Evolutionary conservation across 1,284 basidiomycete genomes (phyloP).

Genomic region (Mycena sp.): DNA sequence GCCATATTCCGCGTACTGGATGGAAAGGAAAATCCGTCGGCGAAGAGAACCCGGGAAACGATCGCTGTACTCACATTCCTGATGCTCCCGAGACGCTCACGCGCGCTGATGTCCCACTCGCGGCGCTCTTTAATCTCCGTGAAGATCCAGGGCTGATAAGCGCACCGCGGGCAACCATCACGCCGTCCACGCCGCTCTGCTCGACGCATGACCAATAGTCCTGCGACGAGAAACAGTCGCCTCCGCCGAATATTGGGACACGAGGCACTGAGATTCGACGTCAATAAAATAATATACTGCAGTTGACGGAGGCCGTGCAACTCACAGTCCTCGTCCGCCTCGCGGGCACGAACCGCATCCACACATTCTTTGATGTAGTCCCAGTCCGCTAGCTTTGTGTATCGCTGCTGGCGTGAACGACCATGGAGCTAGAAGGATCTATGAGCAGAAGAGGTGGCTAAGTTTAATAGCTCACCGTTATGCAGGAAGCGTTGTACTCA

Average conservation of each 20-base stretch:
- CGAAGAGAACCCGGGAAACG: neutral
- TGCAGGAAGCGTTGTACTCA: constrained; percentile 83
- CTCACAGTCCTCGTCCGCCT: constrained; percentile 80
- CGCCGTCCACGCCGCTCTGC: constrained; percentile 85
- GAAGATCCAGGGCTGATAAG: constrained; percentile 97
- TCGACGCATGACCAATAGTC: constrained; percentile 87
- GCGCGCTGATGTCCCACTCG: constrained; percentile 95
- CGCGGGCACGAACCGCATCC: constrained; percentile 80
- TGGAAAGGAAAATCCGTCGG: neutral
- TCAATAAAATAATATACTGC: constrained; percentile 15
- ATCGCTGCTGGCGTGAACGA: constrained; percentile 90
- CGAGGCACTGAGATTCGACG: constrained; percentile 69
- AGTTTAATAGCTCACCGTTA: constrained; percentile 74
- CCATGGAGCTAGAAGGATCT: no score
- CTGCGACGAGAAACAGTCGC: constrained; percentile 91
- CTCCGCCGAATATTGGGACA: constrained; percentile 95
- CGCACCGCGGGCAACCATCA: constrained; percentile 96
- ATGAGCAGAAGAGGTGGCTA: no score
- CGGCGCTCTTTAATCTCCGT: constrained; percentile 93
- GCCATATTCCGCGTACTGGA: constrained; percentile 84
- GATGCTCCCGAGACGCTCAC: constrained; percentile 90
- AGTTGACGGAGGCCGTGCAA: constrained; percentile 33
- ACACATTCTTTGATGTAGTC: constrained; percentile 91
- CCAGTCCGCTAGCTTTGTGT: constrained; percentile 91
- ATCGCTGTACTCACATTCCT: constrained; percentile 70